Percentiles rank a stretch among this genome's conserved stretches.
These are phyloP conservation scores for Rhizophagus prolifer DNA, from an alignment of 192 early-diverging fungal genomes.

Conservation along the genomic window DNA sequence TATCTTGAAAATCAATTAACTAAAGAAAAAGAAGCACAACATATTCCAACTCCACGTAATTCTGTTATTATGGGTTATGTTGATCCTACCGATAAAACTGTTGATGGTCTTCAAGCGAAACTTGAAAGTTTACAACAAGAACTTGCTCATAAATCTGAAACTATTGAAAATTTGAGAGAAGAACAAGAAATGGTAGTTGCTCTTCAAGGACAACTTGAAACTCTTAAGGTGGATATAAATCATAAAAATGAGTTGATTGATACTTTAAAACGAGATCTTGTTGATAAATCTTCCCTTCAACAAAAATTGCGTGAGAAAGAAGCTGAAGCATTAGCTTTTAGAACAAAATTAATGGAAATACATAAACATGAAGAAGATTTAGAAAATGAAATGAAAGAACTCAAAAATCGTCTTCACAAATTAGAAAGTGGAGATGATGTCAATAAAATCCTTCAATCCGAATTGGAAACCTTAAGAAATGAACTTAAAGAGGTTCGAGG, in stretches of 20 bases:
- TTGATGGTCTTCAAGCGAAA: slow-evolving; percentile 20
- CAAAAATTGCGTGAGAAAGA: slow-evolving; percentile 25
- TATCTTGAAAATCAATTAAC: slow-evolving; percentile 15
- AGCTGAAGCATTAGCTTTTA: slow-evolving; percentile 7
- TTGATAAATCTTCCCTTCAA: slow-evolving; percentile 21
- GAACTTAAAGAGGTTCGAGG: slow-evolving; percentile 18
- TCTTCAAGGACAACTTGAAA: slow-evolving; percentile 24
- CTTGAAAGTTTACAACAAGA: slow-evolving; percentile 20
- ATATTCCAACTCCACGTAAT: slow-evolving; percentile 8
- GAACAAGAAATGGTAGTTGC: slow-evolving; percentile 22
- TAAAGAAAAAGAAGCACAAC: slow-evolving; percentile 20
- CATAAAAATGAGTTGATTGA: slow-evolving; percentile 30
- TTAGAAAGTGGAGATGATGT: slow-evolving; percentile 17
- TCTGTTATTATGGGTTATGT: background rate
- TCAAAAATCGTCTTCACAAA: background rate
- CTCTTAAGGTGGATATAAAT: slow-evolving; percentile 12
- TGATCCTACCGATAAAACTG: slow-evolving; percentile 5
- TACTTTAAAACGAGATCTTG: slow-evolving; percentile 22
- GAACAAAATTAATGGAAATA: slow-evolving; percentile 25
- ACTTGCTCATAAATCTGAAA: slow-evolving; percentile 8
- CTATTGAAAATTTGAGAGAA: slow-evolving; percentile 1
- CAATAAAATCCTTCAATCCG: slow-evolving; percentile 12
- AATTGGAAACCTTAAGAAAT: slow-evolving; percentile 14
- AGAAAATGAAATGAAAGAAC: slow-evolving; percentile 23
- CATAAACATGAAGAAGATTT: slow-evolving; percentile 25